These are phyloP conservation scores for Sarocladium strictum DNA, from an alignment of 2,329 filamentous ascomycete genomes.

Conservation along the genomic window DNA sequence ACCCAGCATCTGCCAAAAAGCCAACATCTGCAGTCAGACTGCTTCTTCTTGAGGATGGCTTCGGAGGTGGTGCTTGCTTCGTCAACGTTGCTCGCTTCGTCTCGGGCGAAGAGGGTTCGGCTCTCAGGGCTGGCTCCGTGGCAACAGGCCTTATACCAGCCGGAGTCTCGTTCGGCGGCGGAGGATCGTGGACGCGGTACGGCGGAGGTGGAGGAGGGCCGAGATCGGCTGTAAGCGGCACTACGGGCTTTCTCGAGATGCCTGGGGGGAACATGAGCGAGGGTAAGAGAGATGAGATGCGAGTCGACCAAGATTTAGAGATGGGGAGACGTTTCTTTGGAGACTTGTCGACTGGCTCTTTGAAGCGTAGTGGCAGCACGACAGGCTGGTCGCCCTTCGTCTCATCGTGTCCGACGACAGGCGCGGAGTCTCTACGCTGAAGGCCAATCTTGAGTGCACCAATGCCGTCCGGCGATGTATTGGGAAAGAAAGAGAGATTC, in stretches of 20 bases:
- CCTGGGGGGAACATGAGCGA: conserved; percentile 31
- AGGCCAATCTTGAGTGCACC: conserved; percentile 5
- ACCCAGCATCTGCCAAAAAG: conserved; percentile 3
- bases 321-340: conserved; percentile 18
- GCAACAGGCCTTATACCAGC: conserved; percentile 6
- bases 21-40: background rate
- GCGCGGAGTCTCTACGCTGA: conserved; percentile 1
- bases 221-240: background rate
- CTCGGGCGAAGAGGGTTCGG: conserved; percentile 23
- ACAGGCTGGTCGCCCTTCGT: background rate
- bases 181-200: conserved; percentile 9
- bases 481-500: conserved; percentile 27
- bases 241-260: conserved; percentile 20
- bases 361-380: background rate
- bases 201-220: conserved; percentile 9
- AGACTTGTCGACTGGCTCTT: background rate
- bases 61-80: conserved; percentile 16
- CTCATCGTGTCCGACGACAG: background rate
- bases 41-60: conserved; percentile 4
- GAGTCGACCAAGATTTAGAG: conserved; percentile 29
- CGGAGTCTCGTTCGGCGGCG: background rate
- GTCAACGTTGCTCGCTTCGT: conserved; percentile 17
- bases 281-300: conserved; percentile 30
- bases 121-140: conserved; percentile 1
- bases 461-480: conserved; percentile 13